Evolutionary conservation across 176 grass and related monocot genomes (phyloP).

Genomic region (Ananas comosus): DNA sequence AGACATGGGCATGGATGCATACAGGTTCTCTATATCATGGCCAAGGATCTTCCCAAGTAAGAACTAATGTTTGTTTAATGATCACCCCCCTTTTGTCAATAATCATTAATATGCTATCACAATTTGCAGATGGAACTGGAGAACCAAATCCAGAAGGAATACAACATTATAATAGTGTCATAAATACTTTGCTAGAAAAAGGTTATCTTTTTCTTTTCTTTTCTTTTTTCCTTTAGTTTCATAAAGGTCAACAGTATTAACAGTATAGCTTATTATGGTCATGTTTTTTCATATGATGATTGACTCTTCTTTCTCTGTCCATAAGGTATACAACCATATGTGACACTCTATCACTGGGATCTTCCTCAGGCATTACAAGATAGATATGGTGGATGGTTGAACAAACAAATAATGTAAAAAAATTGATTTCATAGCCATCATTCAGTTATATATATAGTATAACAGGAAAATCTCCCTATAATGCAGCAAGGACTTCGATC

Average conservation of each 20-base stretch:
- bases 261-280: neutral
- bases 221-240: neutral
- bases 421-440: neutral
- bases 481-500: slow-evolving; percentile 74
- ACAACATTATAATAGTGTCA: slow-evolving; percentile 72
- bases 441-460: neutral
- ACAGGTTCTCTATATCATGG: slow-evolving; percentile 97
- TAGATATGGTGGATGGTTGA: slow-evolving; percentile 76
- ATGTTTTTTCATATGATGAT: neutral
- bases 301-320: slow-evolving; percentile 13
- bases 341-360: slow-evolving; percentile 88
- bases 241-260: neutral
- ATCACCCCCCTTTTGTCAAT: slow-evolving; percentile 1
- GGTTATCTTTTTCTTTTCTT: slow-evolving; percentile 20
- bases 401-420: slow-evolving; percentile 69
- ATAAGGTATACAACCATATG: slow-evolving; percentile 71
- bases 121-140: slow-evolving; percentile 75
- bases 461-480: neutral
- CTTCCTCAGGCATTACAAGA: slow-evolving; percentile 82
- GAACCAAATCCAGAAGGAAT: slow-evolving; percentile 84
- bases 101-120: slow-evolving; percentile 15
- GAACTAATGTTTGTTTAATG: slow-evolving; percentile 21
- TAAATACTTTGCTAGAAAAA: slow-evolving; percentile 63
- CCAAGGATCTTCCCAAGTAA: slow-evolving; percentile 91
- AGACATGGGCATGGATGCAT: slow-evolving; percentile 77